Conservation (phyloP, 371 early-diverging fungal genomes). For the Mortierella sp. region DNA sequence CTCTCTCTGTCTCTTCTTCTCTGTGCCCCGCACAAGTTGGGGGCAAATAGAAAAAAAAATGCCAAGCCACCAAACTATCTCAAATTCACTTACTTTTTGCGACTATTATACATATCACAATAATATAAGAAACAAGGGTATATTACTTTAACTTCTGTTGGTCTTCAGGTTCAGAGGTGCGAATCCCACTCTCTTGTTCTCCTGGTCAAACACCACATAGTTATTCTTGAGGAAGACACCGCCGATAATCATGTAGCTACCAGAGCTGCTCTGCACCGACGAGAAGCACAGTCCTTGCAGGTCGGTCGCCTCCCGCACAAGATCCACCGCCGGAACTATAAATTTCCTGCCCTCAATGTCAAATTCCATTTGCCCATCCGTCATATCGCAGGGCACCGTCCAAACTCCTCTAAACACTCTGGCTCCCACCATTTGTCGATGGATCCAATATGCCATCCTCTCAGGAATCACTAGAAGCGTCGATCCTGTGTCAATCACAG, state of each 20-base stretch:
- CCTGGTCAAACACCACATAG: constrained; percentile 66
- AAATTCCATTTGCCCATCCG: constrained; percentile 24
- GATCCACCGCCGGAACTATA: constrained; percentile 56
- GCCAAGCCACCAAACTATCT: background rate
- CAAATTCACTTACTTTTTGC: too few species aligned
- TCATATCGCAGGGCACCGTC: constrained; percentile 57
- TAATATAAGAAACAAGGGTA: too few species aligned
- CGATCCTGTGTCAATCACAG: constrained; percentile 72
- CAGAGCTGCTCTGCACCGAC: constrained; percentile 19
- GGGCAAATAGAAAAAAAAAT: background rate
- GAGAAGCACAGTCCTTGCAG: constrained; percentile 27
- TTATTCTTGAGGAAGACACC: constrained; percentile 67
- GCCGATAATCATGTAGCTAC: constrained; percentile 61
- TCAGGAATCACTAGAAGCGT: constrained; percentile 65
- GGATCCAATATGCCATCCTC: constrained; percentile 57
- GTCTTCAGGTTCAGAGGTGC: constrained; percentile 61
- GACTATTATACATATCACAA: too few species aligned
- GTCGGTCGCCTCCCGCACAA: constrained; percentile 12
- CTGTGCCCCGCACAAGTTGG: too few species aligned
- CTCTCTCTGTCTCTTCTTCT: too few species aligned
- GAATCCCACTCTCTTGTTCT: constrained; percentile 61
- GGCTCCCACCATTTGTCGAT: constrained; percentile 54
- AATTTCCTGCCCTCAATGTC: constrained; percentile 59
- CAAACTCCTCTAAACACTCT: constrained; percentile 43
- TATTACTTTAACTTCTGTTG: too few species aligned